Evolutionary conservation across 2,329 filamentous ascomycete species (phyloP), one percentile per base, ranked within the genome.

Genomic region (Cladosporium sp.): DNA sequence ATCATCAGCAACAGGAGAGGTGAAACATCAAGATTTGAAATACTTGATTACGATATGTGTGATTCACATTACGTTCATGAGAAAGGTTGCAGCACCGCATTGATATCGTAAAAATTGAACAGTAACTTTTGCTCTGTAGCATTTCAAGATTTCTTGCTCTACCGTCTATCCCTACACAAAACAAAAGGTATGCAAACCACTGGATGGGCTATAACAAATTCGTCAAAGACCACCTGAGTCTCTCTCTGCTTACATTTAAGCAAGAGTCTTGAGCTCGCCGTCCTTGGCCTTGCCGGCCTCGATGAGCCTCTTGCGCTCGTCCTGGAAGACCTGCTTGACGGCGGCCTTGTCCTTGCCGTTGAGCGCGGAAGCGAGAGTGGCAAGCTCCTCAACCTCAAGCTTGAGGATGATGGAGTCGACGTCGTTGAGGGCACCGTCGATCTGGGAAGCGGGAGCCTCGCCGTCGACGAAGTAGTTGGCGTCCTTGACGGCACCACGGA

Each of bases 401-500:
- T 94, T 96, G 80, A 85, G 84, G 82, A 97, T 92, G 68, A 99
- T 81, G 26, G 90, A 82, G 76, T 99, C 96, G 59, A 96, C 91
- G 71, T 97, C 94, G 74, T 86, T 86, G 44, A 98, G 85, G 1
- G 95, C 92, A 36, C 85, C 82, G 76, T 98, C 93, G 72, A 99
- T 92, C 77, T 92, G 87, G 15, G 92, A 84, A n/a, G 90, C 86
- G 30, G 89, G 83, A 67, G 93, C 90, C 64, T 89, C 90, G 54
- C 86, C 82, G 41, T 77, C 82, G 24, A 83, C 83, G 79, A 99
- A 97, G 88, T 99, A 99, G 86, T 97, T 97, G 75, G 92, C 93
- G 72, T 99, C 95, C 86, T 99, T 99, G 81, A 94, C 91, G 71
- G 92, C 93, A 69, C 88, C 89, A 80, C 96, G 93, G 74, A 99